Base-by-base conservation (phyloP, 352 stramenopile genomes). In the Pythium oligandrum region DNA sequence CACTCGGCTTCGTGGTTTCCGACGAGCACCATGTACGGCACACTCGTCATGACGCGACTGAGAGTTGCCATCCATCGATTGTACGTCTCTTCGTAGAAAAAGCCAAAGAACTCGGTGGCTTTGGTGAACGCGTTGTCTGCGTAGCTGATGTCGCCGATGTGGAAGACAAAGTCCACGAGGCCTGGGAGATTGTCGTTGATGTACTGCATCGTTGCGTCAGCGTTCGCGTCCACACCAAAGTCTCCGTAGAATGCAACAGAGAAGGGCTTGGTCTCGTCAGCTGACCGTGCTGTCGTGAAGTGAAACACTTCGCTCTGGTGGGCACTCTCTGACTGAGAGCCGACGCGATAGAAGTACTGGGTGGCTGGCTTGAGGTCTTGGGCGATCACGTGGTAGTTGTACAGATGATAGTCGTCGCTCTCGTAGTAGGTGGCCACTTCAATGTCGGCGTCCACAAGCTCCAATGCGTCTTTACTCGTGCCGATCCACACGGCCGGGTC, bases 1-100 rank as follows among this genome's bases (percentile, higher is more conserved):
- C 72, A 86, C 49, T 83, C 72, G 1, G 70, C 67, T 40, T 82
- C 75, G 60, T 95, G 85, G 53, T 91, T 92, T 17, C 83, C 80
- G 3, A 73, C 58, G 3, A 69, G 44, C 12, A 83, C 70, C 74
- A 90, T 90, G 67, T 88, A 91, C 9, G 83, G 78, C 48, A 85
- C 53, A 26, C 52, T 12, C 4, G 39, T 55, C 71, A 74, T 78
- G 8, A 64, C 33, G 1, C 66, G 59, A 8, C 67, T 43, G 34
- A 88, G 47, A 26, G 57, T 50, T 26, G 73, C 71, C 75, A 90
- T 83, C 65, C 64, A 94, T 33, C 62, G 55, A 61, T 94, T 86
- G 55, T 79, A 91, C 12, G 52, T 56, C 44, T 69, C 55, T 36
- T 74, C 62, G 33, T 74, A 74, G 48, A 66, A 72, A 48, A 73